Conservation (phyloP, 2,329 filamentous ascomycete species). For the Reticulascus tulasneorum region DNA sequence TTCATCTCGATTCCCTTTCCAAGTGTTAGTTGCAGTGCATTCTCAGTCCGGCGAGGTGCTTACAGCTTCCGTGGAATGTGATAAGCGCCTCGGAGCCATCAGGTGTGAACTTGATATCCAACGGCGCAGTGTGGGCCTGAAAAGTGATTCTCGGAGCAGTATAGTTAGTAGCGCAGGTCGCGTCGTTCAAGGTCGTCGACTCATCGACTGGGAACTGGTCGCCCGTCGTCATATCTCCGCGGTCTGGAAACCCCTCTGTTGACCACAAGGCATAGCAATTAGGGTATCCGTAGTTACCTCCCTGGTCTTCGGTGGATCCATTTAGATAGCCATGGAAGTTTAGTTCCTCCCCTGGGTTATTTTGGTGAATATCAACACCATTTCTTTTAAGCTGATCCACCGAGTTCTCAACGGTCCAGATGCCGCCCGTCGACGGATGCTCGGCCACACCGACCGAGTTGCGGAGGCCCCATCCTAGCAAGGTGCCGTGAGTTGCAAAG, state of each 20-base stretch:
- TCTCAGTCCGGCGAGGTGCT: too few relatives aligned
- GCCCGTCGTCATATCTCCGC: slow-evolving; percentile 37
- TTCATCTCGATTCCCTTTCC: slow-evolving; percentile 33
- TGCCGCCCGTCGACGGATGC: slow-evolving; percentile 42
- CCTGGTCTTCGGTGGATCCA: slow-evolving; percentile 23
- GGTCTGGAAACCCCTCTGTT: slow-evolving; percentile 32
- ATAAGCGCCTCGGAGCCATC: slow-evolving; percentile 54
- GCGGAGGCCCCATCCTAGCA: slow-evolving; percentile 61
- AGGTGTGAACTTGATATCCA: slow-evolving; percentile 60
- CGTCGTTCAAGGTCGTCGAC: slow-evolving; percentile 32
- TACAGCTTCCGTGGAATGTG: slow-evolving; percentile 62
- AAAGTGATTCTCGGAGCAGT: slow-evolving; percentile 53
- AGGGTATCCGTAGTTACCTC: slow-evolving; percentile 67
- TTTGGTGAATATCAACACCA: slow-evolving; percentile 54
- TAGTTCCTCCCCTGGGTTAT: slow-evolving; percentile 69
- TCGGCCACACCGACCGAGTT: slow-evolving; percentile 67
- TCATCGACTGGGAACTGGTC: slow-evolving; percentile 42
- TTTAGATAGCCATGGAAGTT: slow-evolving; percentile 62
- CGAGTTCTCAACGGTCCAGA: slow-evolving; percentile 62
- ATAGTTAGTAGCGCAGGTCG: slow-evolving; percentile 34
- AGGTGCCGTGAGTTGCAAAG: slow-evolving; percentile 40
- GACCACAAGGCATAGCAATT: slow-evolving; percentile 65
- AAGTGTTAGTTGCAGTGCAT: not conserved
- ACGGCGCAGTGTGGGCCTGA: slow-evolving; percentile 58
- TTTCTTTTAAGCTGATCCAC: slow-evolving; percentile 55